phyloP scores from a whole-genome alignment of 495 filamentous ascomycete species.

The Xylaria cubensis region DNA sequence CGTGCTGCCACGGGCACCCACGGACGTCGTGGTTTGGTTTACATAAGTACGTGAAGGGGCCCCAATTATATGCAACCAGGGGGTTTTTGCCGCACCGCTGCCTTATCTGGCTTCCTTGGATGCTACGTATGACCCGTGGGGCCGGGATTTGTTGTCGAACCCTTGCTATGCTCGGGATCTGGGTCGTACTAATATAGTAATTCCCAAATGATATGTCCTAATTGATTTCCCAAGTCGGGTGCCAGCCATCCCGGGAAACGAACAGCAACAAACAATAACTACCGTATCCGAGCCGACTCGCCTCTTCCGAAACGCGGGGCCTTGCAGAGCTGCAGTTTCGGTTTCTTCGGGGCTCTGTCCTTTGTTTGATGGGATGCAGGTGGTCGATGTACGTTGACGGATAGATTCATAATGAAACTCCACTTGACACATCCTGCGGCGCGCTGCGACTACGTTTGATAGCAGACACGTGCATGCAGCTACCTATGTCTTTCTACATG shows the following conservation, averaged over 20 bases:
- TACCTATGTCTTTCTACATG: not conserved
- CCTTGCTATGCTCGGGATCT: constrained; percentile 35
- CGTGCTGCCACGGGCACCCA: constrained; percentile 7
- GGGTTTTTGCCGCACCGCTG: constrained; percentile 7
- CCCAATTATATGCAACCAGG: constrained; percentile 4
- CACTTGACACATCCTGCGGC: constrained; percentile 2
- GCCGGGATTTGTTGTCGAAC: constrained; percentile 37
- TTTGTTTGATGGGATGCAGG: not conserved
- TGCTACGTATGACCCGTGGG: constrained; percentile 24
- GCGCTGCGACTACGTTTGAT: not conserved
- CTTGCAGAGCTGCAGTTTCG: not conserved
- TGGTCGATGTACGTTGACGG: not conserved
- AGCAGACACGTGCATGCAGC: not conserved
- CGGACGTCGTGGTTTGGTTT: constrained; percentile 13
- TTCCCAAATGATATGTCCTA: constrained; percentile 30
- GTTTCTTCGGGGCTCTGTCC: not conserved
- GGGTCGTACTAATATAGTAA: constrained; percentile 35
- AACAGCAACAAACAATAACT: not conserved
- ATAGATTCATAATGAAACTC: not conserved
- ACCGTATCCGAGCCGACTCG: not conserved
- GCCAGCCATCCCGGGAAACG: not conserved
- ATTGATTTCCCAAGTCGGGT: constrained; percentile 12
- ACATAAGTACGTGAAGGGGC: not conserved
- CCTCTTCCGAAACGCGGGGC: not conserved
- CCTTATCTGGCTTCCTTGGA: not conserved